These are phyloP conservation scores for Alnus glutinosa DNA, from an alignment of 306 rosid genomes.

Conservation along the genomic window DNA sequence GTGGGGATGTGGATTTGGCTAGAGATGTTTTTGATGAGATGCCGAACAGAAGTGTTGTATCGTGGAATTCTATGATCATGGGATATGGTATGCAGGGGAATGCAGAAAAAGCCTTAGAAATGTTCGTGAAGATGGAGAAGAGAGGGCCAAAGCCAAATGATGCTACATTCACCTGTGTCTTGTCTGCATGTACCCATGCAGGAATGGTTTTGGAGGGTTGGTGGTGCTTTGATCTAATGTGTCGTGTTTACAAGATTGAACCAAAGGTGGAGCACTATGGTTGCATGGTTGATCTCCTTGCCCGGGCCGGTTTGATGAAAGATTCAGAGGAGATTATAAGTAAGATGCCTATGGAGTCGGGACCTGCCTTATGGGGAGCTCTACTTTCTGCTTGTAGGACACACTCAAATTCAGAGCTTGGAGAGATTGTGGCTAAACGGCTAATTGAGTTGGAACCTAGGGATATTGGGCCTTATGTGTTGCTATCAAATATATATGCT, in stretches of 20 bases:
- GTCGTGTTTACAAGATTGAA: constrained; percentile 56
- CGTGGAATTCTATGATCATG: constrained; percentile 74
- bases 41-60: constrained; percentile 54
- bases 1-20: constrained; percentile 65
- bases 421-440: constrained; percentile 57
- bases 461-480: constrained; percentile 59
- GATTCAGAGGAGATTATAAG: constrained; percentile 52
- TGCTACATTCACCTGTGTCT: constrained; percentile 54
- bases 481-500: constrained; percentile 62
- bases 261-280: constrained; percentile 73
- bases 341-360: constrained; percentile 47
- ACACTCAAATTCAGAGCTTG: constrained; percentile 49
- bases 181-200: constrained; percentile 62
- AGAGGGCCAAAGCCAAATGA: constrained; percentile 49
- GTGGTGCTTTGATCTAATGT: constrained; percentile 63
- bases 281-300: constrained; percentile 76
- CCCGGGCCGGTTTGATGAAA: constrained; percentile 59
- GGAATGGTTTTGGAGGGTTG: constrained; percentile 78
- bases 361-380: constrained; percentile 70
- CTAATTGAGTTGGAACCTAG: constrained; percentile 59
- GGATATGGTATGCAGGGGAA: constrained; percentile 63
- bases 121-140: constrained; percentile 58
- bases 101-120: constrained; percentile 51
- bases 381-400: constrained; percentile 67
- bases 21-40: constrained; percentile 54